Percentiles rank a stretch among this genome's conserved stretches.
These are phyloP conservation scores for Camellia sinensis DNA, from an alignment of 148 eudicot species.

Conservation along the genomic window DNA sequence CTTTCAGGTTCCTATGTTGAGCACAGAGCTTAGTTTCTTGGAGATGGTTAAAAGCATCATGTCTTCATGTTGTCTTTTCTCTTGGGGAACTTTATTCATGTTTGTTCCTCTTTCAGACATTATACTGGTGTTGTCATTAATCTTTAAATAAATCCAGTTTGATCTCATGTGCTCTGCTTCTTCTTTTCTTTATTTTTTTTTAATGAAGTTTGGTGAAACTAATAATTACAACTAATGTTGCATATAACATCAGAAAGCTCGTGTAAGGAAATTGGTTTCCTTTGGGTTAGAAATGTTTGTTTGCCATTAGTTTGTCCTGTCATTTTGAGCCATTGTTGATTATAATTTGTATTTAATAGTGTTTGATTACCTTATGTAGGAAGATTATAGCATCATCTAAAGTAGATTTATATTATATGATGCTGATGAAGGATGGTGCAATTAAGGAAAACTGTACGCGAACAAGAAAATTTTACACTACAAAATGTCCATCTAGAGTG, in stretches of 20 bases:
- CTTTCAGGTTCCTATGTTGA: conserved; percentile 88
- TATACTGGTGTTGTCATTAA: background rate
- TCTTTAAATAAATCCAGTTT: conserved; percentile 1
- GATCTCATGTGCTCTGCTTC: conserved; percentile 11
- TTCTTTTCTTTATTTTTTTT: background rate
- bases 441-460: no score
- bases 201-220: background rate
- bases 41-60: background rate
- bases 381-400: background rate
- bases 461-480: no score
- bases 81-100: no score
- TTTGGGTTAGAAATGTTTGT: background rate
- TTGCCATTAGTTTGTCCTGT: background rate
- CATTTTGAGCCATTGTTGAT: background rate
- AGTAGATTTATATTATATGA: background rate
- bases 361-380: background rate
- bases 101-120: conserved; percentile 2
- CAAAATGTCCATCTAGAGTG: no score
- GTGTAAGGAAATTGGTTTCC: background rate
- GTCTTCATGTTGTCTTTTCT: background rate
- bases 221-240: background rate
- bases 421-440: background rate
- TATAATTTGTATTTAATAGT: background rate
- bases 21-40: conserved; percentile 56
- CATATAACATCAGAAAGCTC: background rate